Evolutionary conservation across 1,284 basidiomycete species (phyloP), one percentile per base, ranked within the genome.

Genomic region (Coniferiporia weirii): DNA sequence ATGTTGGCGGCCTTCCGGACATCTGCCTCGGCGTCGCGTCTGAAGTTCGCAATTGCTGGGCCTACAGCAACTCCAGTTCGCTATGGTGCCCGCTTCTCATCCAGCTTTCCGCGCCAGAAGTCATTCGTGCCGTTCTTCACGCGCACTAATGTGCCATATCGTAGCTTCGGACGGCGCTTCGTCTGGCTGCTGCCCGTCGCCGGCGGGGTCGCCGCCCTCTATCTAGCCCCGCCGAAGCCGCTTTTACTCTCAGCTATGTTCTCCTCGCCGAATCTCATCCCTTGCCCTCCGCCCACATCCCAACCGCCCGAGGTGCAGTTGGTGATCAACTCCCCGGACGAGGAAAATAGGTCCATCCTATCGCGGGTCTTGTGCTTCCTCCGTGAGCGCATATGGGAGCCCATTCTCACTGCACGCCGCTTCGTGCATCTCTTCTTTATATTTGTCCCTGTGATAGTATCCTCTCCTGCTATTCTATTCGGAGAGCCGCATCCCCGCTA

Each of bases 381-480:
- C 12, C 75, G 74, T 43, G 76, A 78, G 52, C 71, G 78, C 61
- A 74, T 99, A 67, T 82, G 91, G 79, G 95, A 98, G 70, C 96
- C 95, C 1, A 71, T 98, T 56, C 80, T 91, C 44, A 98, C 94
- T 0, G 79, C 88, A 10, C 76, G 83, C 56, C 84, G 96, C 32
- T 98, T 99, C 74, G 72, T 95, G 38, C 84, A 91, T 66, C 83
- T 99, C 17, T 85, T 90, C 61, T 71, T 81, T 63, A 78, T 98
- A 52, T 99, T 99, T 72, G 73, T 89, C 1, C 96, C 96, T 0
- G 93, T 98, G 60, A 83, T 99, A 55, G 54, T 97, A 50, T 79
- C 86, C 0, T 79, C 85, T 27, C 96, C 96, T 0, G 91, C 98
- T 83, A 75, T 98, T 13, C 77, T 96, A 22, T 73, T 98, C 15